Conservation (phyloP, 2,329 filamentous ascomycete species). For the Raffaelea ambrosiae region DNA sequence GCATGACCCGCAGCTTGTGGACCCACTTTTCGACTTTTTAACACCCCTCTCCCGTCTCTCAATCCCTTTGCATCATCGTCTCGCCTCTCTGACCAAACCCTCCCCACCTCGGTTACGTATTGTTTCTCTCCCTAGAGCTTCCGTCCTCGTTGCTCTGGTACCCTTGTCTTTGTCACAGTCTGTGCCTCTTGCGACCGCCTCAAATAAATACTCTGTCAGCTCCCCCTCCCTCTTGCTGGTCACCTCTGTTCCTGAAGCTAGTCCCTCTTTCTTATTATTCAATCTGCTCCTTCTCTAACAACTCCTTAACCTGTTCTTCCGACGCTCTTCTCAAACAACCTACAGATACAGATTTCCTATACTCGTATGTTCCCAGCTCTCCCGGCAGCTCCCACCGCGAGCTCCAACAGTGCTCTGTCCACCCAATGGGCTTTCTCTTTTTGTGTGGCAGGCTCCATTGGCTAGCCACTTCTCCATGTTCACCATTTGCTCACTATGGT, state of each 20-base stretch:
- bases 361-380: too few species aligned
- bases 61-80: background rate
- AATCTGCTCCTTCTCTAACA: background rate
- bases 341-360: too few species aligned
- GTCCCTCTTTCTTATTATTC: background rate
- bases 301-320: background rate
- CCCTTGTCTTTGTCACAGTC: background rate
- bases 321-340: too few species aligned
- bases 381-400: background rate
- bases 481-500: background rate
- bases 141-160: background rate
- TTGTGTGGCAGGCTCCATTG: too few species aligned
- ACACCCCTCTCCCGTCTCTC: slow-evolving; percentile 1
- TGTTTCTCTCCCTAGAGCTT: background rate
- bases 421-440: too few species aligned
- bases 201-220: slow-evolving; percentile 1
- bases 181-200: background rate
- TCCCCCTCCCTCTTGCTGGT: background rate
- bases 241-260: background rate
- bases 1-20: background rate
- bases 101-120: slow-evolving; percentile 1
- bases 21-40: background rate
- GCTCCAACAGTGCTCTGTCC: too few species aligned
- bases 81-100: background rate
- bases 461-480: background rate